phyloP scores from a whole-genome alignment of 2,329 filamentous ascomycete species.

The Juglanconis juglandina region DNA sequence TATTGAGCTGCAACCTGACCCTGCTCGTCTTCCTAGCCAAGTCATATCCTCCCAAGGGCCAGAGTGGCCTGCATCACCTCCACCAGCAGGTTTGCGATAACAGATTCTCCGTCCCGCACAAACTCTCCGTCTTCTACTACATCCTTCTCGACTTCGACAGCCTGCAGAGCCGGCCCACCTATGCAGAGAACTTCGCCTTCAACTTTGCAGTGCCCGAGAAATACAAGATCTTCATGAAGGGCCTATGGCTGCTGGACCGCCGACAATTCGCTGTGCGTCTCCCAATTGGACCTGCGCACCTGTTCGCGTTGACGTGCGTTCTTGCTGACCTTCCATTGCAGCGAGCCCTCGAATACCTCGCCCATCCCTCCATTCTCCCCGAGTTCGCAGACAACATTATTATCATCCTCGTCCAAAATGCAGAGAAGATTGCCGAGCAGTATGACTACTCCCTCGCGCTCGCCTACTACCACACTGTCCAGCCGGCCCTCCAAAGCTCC shows the following conservation, averaged over 20 bases:
- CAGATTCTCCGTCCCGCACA: slow-evolving; percentile 67
- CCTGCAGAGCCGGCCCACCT: slow-evolving; percentile 38
- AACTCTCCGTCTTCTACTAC: slow-evolving; percentile 81
- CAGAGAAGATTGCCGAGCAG: slow-evolving; percentile 34
- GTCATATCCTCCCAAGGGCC: slow-evolving; percentile 71
- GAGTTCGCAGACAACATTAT: slow-evolving; percentile 84
- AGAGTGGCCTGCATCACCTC: slow-evolving; percentile 63
- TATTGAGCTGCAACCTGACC: background rate
- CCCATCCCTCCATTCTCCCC: slow-evolving; percentile 73
- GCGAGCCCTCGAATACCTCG: slow-evolving; percentile 70
- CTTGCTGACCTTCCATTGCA: slow-evolving; percentile 26
- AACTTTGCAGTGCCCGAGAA: slow-evolving; percentile 66
- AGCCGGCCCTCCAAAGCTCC: slow-evolving; percentile 65
- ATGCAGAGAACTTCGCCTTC: slow-evolving; percentile 55
- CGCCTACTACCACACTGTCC: slow-evolving; percentile 74
- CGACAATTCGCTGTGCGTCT: slow-evolving; percentile 59
- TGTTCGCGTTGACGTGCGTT: background rate
- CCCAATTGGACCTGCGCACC: background rate
- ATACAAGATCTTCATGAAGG: slow-evolving; percentile 78
- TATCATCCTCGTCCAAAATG: slow-evolving; percentile 60
- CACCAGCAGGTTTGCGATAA: slow-evolving; percentile 67
- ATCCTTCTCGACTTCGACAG: slow-evolving; percentile 71
- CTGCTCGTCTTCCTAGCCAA: slow-evolving; percentile 40
- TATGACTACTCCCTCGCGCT: slow-evolving; percentile 64
- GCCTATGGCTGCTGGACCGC: slow-evolving; percentile 76